These are phyloP conservation scores for Cystofilobasidium macerans DNA, from an alignment of 768 basidiomycete species.

Conservation along the genomic window DNA sequence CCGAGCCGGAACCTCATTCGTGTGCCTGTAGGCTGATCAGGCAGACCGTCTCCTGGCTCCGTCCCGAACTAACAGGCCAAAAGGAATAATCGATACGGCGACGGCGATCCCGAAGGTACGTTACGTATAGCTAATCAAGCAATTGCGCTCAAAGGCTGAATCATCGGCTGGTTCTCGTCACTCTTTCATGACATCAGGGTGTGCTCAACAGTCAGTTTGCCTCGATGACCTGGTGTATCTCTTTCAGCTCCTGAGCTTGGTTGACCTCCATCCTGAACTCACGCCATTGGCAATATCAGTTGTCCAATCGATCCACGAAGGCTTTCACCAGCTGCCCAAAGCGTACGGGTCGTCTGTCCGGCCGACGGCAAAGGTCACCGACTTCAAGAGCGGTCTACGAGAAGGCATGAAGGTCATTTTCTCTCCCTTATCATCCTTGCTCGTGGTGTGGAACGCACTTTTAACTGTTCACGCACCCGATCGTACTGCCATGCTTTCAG, in stretches of 20 bases:
- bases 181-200: background rate
- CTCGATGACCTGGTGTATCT: background rate
- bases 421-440: no score
- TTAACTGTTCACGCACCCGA: no score
- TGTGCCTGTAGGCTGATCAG: no score
- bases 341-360: conserved; percentile 32
- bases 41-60: no score
- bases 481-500: conserved; percentile 22
- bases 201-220: conserved; percentile 26
- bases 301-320: conserved; percentile 42
- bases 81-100: conserved; percentile 45
- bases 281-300: background rate
- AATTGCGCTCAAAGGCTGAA: background rate
- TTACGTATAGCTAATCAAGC: background rate
- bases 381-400: no score
- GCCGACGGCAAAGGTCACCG: no score
- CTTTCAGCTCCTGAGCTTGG: background rate
- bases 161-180: background rate
- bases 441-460: no score
- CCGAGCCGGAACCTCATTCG: no score
- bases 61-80: no score
- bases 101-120: conserved; percentile 43
- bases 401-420: no score
- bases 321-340: conserved; percentile 43
- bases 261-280: no score